A percentile compares a stretch with the other conserved stretches of the same genome.
These are phyloP conservation scores for Spinacia oleracea DNA, from an alignment of 179 eudicot species.

Conservation along the genomic window DNA sequence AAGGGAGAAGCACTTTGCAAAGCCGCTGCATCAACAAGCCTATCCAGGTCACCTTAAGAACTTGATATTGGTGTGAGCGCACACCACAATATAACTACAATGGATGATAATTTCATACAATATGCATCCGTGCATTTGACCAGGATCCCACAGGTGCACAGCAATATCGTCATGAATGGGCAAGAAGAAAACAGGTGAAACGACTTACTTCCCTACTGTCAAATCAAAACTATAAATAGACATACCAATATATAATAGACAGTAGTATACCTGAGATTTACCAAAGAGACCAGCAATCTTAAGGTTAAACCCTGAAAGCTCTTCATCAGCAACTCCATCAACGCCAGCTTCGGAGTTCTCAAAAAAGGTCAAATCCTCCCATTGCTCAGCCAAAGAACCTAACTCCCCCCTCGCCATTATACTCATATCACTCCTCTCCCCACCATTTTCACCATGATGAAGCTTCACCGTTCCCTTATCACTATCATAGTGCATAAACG, in stretches of 20 bases:
- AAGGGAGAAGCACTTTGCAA: neutral
- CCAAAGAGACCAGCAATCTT: slow-evolving; percentile 64
- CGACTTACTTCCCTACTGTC: neutral
- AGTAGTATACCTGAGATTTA: slow-evolving; percentile 57
- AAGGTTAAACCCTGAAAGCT: slow-evolving; percentile 47
- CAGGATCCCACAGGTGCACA: neutral
- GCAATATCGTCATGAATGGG: neutral
- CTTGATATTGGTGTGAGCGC: neutral
- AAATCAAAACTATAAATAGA: slow-evolving; percentile 1
- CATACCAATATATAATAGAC: neutral
- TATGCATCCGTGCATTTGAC: no score
- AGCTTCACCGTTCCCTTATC: slow-evolving; percentile 38
- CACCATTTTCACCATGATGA: slow-evolving; percentile 35
- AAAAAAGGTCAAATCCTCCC: slow-evolving; percentile 53
- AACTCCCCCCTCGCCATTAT: slow-evolving; percentile 55
- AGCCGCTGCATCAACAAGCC: neutral
- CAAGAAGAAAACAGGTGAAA: neutral
- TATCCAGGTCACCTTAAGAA: neutral
- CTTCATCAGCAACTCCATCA: slow-evolving; percentile 49
- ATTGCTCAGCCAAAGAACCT: slow-evolving; percentile 61
- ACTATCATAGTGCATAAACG: slow-evolving; percentile 51
- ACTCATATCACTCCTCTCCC: slow-evolving; percentile 37
- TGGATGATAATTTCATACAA: no score
- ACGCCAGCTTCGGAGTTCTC: slow-evolving; percentile 39
- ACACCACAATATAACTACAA: no score